These are phyloP conservation scores for Bryopsis sp. DNA, from an alignment of 139 green algal genomes.

Conservation along the genomic window DNA sequence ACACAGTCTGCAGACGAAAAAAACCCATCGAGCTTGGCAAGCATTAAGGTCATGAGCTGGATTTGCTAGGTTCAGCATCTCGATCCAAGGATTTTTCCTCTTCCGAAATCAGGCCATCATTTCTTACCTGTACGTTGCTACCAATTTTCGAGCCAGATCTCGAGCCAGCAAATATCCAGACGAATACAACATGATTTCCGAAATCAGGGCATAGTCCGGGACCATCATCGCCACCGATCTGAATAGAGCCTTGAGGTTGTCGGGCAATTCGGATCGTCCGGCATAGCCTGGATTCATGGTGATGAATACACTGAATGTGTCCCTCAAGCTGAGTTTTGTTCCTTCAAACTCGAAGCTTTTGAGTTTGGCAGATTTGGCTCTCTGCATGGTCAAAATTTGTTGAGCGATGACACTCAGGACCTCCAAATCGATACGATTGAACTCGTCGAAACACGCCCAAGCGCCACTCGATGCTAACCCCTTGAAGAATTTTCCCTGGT, in stretches of 20 bases:
- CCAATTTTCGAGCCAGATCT: constrained; percentile 67
- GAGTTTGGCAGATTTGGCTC: constrained; percentile 54
- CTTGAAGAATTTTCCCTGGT: constrained; percentile 60
- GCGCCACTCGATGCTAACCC: constrained; percentile 46
- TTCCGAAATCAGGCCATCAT: no score
- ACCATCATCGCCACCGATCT: constrained; percentile 76
- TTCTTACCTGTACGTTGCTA: constrained; percentile 63
- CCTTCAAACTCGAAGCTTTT: constrained; percentile 74
- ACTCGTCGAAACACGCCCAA: constrained; percentile 59
- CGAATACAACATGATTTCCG: constrained; percentile 70
- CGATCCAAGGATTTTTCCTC: constrained; percentile 62
- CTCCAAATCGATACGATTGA: constrained; percentile 42
- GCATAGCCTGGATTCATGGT: constrained; percentile 80
- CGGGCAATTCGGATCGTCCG: constrained; percentile 64
- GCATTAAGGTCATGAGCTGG: no score
- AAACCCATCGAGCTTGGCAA: no score
- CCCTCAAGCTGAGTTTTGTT: neutral
- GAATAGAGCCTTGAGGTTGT: constrained; percentile 73
- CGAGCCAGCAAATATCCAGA: constrained; percentile 58
- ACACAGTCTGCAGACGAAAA: constrained; percentile 42
- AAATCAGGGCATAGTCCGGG: constrained; percentile 71
- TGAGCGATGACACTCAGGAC: constrained; percentile 70
- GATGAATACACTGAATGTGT: constrained; percentile 73
- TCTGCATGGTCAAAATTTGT: constrained; percentile 81
- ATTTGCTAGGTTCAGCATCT: no score